phyloP scores from a whole-genome alignment of 352 stramenopile species.

The Phytophthora hybrid region DNA sequence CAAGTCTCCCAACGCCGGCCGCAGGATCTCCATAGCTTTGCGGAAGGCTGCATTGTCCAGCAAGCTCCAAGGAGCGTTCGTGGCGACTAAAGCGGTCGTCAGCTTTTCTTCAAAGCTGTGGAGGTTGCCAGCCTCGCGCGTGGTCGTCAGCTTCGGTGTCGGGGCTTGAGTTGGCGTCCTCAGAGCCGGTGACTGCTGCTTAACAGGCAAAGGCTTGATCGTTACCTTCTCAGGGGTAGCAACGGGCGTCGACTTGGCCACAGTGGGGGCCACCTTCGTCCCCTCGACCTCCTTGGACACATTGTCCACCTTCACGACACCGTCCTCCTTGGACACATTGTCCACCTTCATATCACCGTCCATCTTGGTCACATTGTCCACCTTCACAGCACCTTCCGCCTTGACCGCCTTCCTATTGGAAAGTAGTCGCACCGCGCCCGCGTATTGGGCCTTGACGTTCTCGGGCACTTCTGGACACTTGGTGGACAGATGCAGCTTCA shows the following conservation, averaged over 20 bases:
- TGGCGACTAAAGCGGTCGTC: constrained; percentile 39
- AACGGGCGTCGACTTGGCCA: not conserved
- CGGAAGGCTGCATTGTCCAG: constrained; percentile 43
- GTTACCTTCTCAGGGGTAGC: not conserved
- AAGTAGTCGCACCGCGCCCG: not conserved
- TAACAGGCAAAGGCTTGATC: constrained; percentile 4
- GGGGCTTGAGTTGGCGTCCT: not conserved
- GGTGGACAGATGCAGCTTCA: constrained; percentile 39
- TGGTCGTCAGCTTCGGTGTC: not conserved
- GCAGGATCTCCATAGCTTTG: constrained; percentile 34
- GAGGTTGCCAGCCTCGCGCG: constrained; percentile 12
- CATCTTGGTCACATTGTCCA: not conserved
- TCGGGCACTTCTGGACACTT: constrained; percentile 32
- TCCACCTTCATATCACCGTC: not conserved
- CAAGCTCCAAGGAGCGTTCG: constrained; percentile 32
- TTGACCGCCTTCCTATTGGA: constrained; percentile 3
- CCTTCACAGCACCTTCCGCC: not conserved
- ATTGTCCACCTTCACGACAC: no score
- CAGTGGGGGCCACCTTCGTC: not conserved
- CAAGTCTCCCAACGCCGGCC: constrained; percentile 22
- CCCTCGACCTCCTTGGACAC: not conserved
- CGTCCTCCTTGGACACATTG: no score
- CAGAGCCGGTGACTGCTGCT: not conserved
- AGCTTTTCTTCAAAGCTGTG: constrained; percentile 42
- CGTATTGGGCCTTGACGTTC: constrained; percentile 32